Conservation (phyloP, 2,329 filamentous ascomycete species). For the Diaporthe citri region DNA sequence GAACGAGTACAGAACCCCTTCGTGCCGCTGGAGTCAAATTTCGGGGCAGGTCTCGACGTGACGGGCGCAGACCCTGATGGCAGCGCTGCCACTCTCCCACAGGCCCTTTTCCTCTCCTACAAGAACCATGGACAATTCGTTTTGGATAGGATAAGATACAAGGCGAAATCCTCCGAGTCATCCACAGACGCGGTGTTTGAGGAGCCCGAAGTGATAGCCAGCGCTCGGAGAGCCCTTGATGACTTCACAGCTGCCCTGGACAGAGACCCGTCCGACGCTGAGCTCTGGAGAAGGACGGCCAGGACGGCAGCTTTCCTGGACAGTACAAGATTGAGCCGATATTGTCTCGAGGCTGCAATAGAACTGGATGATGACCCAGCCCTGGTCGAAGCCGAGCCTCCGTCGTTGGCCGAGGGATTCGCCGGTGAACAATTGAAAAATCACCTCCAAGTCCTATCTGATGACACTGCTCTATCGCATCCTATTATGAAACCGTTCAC, state of each 20-base stretch:
- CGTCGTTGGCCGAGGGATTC: conserved; percentile 72
- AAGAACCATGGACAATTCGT: conserved; percentile 96
- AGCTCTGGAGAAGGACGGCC: conserved; percentile 72
- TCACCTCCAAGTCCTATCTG: conserved; percentile 65
- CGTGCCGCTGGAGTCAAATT: conserved; percentile 60
- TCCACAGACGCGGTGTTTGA: conserved; percentile 51
- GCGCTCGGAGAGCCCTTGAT: conserved; percentile 62
- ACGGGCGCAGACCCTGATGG: conserved; percentile 76
- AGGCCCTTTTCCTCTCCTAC: conserved; percentile 92
- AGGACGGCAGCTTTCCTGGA: conserved; percentile 70
- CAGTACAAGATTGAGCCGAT: conserved; percentile 69
- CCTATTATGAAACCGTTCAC: conserved; percentile 71
- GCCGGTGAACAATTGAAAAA: conserved; percentile 73
- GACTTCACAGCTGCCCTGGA: conserved; percentile 72
- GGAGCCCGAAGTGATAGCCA: conserved; percentile 52
- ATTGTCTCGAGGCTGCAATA: conserved; percentile 75
- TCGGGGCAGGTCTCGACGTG: conserved; percentile 65
- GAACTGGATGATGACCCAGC: conserved; percentile 77
- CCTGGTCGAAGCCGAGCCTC: conserved; percentile 71
- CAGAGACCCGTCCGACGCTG: conserved; percentile 75
- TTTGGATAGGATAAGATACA: conserved; percentile 78
- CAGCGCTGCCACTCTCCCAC: conserved; percentile 83
- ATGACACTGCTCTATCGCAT: conserved; percentile 70
- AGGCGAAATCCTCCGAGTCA: conserved; percentile 50
- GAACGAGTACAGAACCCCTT: conserved; percentile 67